Percentiles rank a stretch among this genome's conserved stretches.
Conservation (phyloP, 2,329 filamentous ascomycete species). For the Apiospora phragmitis region DNA sequence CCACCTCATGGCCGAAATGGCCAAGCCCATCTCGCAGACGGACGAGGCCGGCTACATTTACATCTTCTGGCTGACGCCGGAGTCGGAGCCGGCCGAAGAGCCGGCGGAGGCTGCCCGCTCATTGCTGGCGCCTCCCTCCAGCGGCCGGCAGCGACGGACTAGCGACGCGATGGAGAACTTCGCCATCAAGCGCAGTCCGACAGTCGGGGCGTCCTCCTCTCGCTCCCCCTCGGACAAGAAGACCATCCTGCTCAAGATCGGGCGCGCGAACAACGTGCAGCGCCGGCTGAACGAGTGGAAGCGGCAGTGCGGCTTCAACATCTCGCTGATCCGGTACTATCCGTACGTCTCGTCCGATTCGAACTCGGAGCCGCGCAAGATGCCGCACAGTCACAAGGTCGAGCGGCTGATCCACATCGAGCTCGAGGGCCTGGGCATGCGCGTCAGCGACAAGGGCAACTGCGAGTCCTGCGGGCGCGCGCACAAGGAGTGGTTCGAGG, state of each 20-base stretch:
- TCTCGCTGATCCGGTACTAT: constrained; percentile 89
- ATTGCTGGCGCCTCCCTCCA: constrained; percentile 53
- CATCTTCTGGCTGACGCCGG: constrained; percentile 93
- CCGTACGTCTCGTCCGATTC: constrained; percentile 65
- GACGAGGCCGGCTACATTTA: constrained; percentile 95
- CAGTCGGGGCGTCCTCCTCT: constrained; percentile 15
- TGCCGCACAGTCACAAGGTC: constrained; percentile 83
- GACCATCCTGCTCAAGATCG: constrained; percentile 70
- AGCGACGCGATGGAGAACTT: constrained; percentile 58
- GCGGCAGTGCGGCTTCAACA: constrained; percentile 85
- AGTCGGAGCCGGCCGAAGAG: constrained; percentile 52
- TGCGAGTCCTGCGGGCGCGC: constrained; percentile 80
- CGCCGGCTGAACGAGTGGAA: constrained; percentile 91
- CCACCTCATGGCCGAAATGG: constrained; percentile 72
- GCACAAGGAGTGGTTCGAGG: constrained; percentile 95
- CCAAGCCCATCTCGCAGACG: constrained; percentile 68
- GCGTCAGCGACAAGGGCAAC: constrained; percentile 51
- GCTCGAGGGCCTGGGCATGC: constrained; percentile 62
- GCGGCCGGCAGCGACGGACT: constrained; percentile 43
- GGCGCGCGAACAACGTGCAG: constrained; percentile 78
- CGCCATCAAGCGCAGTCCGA: constrained; percentile 32
- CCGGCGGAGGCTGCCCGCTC: constrained; percentile 60
- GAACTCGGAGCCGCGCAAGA: constrained; percentile 59
- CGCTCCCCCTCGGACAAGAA: constrained; percentile 37
- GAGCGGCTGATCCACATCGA: constrained; percentile 91